Conservation (phyloP, 106 monocot genomes). For the Dendrobium huoshanense region DNA sequence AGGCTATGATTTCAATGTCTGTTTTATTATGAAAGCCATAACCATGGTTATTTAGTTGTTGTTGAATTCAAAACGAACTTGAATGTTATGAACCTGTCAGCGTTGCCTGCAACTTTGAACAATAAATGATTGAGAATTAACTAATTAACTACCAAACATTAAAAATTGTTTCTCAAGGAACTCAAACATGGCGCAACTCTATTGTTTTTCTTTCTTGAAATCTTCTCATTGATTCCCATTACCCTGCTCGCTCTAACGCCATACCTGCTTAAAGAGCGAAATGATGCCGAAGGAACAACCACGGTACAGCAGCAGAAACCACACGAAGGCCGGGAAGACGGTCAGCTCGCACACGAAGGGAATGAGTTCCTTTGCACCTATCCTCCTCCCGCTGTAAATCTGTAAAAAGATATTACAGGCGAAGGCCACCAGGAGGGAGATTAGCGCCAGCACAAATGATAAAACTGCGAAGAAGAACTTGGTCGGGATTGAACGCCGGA, state of each 20-base stretch:
- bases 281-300: constrained; percentile 11
- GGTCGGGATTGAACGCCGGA: constrained; percentile 17
- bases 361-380: background rate
- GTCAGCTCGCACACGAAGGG: constrained; percentile 25
- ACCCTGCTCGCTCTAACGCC: background rate
- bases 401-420: constrained; percentile 28
- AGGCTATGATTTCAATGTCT: too few species aligned
- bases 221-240: too few species aligned
- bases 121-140: too few species aligned
- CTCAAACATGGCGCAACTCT: too few species aligned
- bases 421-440: constrained; percentile 20
- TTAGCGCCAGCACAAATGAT: constrained; percentile 17
- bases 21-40: too few species aligned
- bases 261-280: constrained; percentile 7
- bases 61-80: too few species aligned
- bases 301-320: constrained; percentile 9
- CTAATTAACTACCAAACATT: too few species aligned
- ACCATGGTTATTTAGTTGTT: too few species aligned
- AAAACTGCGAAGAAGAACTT: constrained; percentile 21
- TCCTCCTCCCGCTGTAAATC: constrained; percentile 9
- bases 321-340: constrained; percentile 10
- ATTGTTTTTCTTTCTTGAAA: too few species aligned
- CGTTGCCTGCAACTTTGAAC: too few species aligned
- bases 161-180: too few species aligned
- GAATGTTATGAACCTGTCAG: too few species aligned